phyloP scores from a whole-genome alignment of 306 rosid species.

The Gleditsia sinensis region DNA sequence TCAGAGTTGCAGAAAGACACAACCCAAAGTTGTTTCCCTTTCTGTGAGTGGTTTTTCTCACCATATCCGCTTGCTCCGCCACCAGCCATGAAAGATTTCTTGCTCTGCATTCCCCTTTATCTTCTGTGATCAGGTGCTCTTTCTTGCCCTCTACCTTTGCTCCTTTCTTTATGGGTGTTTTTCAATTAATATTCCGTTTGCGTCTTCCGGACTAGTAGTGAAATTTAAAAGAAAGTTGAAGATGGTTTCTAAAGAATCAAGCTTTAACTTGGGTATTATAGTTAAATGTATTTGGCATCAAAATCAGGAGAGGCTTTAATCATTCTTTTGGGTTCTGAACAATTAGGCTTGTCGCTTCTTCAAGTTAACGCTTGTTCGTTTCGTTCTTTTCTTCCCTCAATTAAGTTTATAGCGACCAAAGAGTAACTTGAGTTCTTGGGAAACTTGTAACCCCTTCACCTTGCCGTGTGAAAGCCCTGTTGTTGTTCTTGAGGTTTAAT shows the following conservation, averaged over 20 bases:
- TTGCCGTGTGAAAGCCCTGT: conserved; percentile 29
- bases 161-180: conserved; percentile 29
- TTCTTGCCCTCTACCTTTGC: conserved; percentile 33
- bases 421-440: conserved; percentile 32
- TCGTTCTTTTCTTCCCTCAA: neutral
- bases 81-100: conserved; percentile 52
- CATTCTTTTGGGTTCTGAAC: conserved; percentile 30
- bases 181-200: conserved; percentile 24
- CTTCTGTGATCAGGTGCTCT: conserved; percentile 53
- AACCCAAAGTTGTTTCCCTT: conserved; percentile 55
- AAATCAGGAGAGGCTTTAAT: conserved; percentile 15
- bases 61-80: conserved; percentile 28
- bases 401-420: conserved; percentile 13
- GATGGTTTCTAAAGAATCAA: conserved; percentile 46
- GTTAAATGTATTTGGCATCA: conserved; percentile 32
- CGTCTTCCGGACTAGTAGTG: conserved; percentile 21
- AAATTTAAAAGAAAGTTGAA: conserved; percentile 36
- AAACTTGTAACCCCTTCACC: conserved; percentile 13
- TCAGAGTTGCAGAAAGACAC: conserved; percentile 45
- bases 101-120: conserved; percentile 49
- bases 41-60: conserved; percentile 37
- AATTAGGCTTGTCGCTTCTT: conserved; percentile 4
- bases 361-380: conserved; percentile 12
- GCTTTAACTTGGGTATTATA: conserved; percentile 31
- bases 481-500: conserved; percentile 25